Conservation (phyloP, 768 basidiomycete genomes). For the Pisolithus orientalis region DNA sequence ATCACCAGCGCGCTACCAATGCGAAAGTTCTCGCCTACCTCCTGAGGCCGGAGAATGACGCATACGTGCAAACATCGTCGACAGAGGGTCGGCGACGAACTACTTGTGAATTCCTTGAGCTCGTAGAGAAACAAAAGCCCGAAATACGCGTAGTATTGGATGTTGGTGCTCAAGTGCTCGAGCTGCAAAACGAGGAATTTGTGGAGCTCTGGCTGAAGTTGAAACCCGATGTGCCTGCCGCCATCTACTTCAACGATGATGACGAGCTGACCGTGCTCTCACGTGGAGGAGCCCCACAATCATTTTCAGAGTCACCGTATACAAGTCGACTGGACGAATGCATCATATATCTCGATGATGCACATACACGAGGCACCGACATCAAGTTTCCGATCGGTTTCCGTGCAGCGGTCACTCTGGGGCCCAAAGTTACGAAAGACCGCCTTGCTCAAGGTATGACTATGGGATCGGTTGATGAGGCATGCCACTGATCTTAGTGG, state of each 20-base stretch:
- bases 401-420: conserved; percentile 34
- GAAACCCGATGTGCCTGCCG: conserved; percentile 14
- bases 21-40: conserved; percentile 32
- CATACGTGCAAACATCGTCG: conserved; percentile 11
- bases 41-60: conserved; percentile 17
- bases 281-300: conserved; percentile 23
- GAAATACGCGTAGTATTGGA: conserved; percentile 45
- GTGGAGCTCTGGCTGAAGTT: conserved; percentile 35
- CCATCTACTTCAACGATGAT: conserved; percentile 27
- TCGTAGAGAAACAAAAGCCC: conserved; percentile 30
- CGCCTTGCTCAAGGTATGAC: conserved; percentile 29
- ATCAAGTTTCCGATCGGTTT: conserved; percentile 28
- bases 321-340: conserved; percentile 29
- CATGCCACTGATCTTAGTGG: not conserved
- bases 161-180: conserved; percentile 53
- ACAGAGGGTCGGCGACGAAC: conserved; percentile 11
- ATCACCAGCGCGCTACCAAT: conserved; percentile 36
- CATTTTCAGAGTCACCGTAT: conserved; percentile 28
- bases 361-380: conserved; percentile 36
- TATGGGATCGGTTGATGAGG: not conserved
- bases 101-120: conserved; percentile 16
- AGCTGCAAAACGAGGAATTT: conserved; percentile 38
- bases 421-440: conserved; percentile 34
- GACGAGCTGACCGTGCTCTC: conserved; percentile 31
- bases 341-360: conserved; percentile 34